Percentiles rank a stretch among this genome's conserved stretches.
Evolutionary conservation across 1,284 basidiomycete genomes (phyloP).

Genomic region (Mrakiaceae sp.): DNA sequence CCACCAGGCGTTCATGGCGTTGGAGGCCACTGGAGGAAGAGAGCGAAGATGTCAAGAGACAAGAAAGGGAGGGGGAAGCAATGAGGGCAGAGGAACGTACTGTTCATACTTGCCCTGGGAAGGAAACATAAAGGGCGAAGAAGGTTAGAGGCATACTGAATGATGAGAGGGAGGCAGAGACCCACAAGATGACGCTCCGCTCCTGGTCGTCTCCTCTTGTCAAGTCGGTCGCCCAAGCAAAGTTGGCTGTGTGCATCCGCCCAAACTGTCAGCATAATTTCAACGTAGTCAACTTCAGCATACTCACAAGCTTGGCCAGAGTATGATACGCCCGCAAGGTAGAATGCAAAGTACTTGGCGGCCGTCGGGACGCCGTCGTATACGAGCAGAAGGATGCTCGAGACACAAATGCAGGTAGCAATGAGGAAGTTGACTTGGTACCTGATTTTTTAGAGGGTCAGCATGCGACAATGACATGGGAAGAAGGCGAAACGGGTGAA

Average conservation of each 20-base stretch:
- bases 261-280: background rate
- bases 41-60: too few relatives aligned
- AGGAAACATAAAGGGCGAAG: background rate
- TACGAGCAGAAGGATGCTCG: slow-evolving; percentile 48
- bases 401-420: slow-evolving; percentile 44
- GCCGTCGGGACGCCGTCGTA: slow-evolving; percentile 31
- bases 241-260: slow-evolving; percentile 20
- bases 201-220: slow-evolving; percentile 25
- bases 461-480: too few relatives aligned
- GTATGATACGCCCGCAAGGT: slow-evolving; percentile 24
- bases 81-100: too few relatives aligned
- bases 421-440: slow-evolving; percentile 47
- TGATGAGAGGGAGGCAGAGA: slow-evolving; percentile 22
- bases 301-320: slow-evolving; percentile 22
- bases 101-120: background rate
- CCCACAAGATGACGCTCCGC: slow-evolving; percentile 24
- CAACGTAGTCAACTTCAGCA: background rate
- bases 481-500: too few relatives aligned
- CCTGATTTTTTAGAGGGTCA: too few relatives aligned
- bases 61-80: background rate
- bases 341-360: slow-evolving; percentile 20
- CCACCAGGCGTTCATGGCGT: slow-evolving; percentile 22
- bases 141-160: background rate
- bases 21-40: background rate
- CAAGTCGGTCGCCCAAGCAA: slow-evolving; percentile 29